Conservation (phyloP, 148 eudicot genomes). For the Suaeda aralocaspica region DNA sequence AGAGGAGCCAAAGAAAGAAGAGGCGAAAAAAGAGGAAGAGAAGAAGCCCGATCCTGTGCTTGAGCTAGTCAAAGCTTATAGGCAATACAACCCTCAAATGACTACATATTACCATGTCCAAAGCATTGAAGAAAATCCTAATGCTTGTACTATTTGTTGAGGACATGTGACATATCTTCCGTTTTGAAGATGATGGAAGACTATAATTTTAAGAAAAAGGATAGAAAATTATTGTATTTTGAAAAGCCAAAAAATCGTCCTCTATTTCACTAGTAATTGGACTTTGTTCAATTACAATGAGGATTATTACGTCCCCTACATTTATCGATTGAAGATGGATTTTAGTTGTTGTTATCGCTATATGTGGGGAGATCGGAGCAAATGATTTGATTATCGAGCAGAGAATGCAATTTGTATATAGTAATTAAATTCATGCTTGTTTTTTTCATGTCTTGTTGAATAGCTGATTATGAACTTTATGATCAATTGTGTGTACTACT, state of each 20-base stretch:
- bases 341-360: neutral
- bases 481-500: neutral
- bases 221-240: neutral
- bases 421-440: neutral
- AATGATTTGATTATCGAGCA: neutral
- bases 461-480: neutral
- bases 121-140: constrained; percentile 80
- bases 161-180: neutral
- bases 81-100: constrained; percentile 42
- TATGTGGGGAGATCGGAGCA: neutral
- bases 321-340: neutral
- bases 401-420: constrained; percentile 2
- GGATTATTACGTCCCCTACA: neutral
- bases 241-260: neutral
- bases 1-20: constrained; percentile 43
- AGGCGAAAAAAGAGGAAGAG: constrained; percentile 41
- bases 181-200: neutral
- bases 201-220: neutral
- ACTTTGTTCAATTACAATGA: neutral
- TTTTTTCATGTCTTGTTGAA: neutral
- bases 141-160: constrained; percentile 62
- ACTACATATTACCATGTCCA: constrained; percentile 40
- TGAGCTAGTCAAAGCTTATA: constrained; percentile 40
- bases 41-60: constrained; percentile 38
- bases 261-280: neutral